Percentiles rank a stretch among this genome's conserved stretches.
Evolutionary conservation across 2,329 filamentous ascomycete species (phyloP).

Genomic region (Sporothrix inflata): DNA sequence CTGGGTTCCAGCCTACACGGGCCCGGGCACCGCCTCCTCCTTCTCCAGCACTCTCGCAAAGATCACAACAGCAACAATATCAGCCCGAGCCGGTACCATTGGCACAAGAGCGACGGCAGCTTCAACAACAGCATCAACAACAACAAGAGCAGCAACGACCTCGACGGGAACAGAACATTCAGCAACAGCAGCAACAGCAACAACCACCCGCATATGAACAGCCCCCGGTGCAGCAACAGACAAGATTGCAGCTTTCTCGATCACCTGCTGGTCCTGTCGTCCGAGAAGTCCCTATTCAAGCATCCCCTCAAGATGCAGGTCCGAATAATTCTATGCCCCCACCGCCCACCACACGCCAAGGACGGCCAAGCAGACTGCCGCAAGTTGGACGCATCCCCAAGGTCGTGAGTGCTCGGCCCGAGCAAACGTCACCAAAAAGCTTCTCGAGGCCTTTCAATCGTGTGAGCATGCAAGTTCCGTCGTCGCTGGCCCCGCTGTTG

Average conservation of each 20-base stretch:
- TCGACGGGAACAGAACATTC: neutral
- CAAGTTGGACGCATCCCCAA: conserved; percentile 86
- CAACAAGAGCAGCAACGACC: neutral
- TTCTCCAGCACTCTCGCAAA: neutral
- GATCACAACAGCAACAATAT: conserved; percentile 10
- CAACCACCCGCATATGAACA: neutral
- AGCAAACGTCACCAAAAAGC: conserved; percentile 72
- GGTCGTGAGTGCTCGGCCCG: conserved; percentile 70
- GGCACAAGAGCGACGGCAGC: neutral
- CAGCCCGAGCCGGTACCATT: neutral
- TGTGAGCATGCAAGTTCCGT: conserved; percentile 50
- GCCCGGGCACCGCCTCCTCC: neutral
- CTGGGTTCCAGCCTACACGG: neutral
- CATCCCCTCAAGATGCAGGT: neutral
- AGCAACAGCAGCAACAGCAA: neutral
- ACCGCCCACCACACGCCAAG: neutral
- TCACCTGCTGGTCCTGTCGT: conserved; percentile 6
- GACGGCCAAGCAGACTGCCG: conserved; percentile 66
- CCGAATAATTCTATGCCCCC: neutral
- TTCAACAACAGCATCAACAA: neutral
- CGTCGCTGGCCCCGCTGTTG: conserved; percentile 34
- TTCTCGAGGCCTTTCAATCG: conserved; percentile 82
- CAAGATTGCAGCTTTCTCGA: neutral
- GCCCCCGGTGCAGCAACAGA: neutral
- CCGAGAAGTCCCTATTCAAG: neutral